A percentile compares a stretch with the other conserved stretches of the same genome.
Conservation (phyloP, 495 filamentous ascomycete species). For the Lindgomyces ingoldianus region DNA sequence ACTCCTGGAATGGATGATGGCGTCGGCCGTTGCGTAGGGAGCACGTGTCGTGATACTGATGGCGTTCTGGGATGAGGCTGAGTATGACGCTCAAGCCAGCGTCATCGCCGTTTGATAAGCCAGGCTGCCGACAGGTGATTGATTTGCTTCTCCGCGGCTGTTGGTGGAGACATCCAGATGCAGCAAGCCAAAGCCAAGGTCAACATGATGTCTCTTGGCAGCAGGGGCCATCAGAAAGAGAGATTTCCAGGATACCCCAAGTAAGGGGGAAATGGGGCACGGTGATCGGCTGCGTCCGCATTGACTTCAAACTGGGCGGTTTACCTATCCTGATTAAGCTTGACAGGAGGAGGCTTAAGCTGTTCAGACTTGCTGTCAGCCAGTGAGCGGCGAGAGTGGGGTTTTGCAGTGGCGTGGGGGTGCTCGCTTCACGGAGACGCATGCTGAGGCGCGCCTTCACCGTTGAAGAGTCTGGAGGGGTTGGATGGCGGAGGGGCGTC, state of each 20-base stretch:
- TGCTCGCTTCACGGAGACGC: too few relatives aligned
- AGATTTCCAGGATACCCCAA: not conserved
- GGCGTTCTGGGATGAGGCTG: not conserved
- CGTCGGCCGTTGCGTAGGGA: not conserved
- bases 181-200: not conserved
- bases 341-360: conserved; percentile 3
- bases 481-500: too few relatives aligned
- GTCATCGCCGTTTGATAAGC: not conserved
- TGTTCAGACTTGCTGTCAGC: not conserved
- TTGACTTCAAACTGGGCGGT: not conserved
- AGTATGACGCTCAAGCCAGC: not conserved
- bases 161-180: not conserved
- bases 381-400: not conserved
- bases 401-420: not conserved
- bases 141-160: not conserved
- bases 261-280: not conserved
- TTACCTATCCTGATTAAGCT: conserved; percentile 1
- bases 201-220: not conserved
- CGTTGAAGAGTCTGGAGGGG: not conserved
- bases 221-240: not conserved
- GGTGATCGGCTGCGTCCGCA: not conserved
- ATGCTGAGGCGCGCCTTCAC: not conserved
- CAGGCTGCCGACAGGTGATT: not conserved
- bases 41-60: conserved; percentile 8
- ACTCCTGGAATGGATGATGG: not conserved